phyloP scores from a whole-genome alignment of 2,329 filamentous ascomycete species.

The Penicillium sp. region DNA sequence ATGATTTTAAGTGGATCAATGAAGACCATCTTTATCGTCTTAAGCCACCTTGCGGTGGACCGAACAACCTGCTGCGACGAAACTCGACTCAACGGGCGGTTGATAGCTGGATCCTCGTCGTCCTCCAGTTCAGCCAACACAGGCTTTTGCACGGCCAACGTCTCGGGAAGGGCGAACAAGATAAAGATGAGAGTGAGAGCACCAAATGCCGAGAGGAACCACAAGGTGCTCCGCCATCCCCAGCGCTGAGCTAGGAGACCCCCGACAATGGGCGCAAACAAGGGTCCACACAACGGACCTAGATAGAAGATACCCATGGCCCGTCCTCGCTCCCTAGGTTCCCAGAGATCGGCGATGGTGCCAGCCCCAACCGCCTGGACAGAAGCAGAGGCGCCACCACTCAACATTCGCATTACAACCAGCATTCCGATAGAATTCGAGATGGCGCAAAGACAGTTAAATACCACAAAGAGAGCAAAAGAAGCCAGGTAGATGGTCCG shows the following conservation, averaged over 20 bases:
- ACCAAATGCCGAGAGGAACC: constrained; percentile 73
- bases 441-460: constrained; percentile 67
- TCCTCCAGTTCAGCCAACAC: constrained; percentile 31
- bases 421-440: constrained; percentile 72
- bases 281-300: constrained; percentile 71
- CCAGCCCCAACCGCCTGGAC: constrained; percentile 82
- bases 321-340: constrained; percentile 66
- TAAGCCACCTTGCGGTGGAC: constrained; percentile 55
- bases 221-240: constrained; percentile 75
- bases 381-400: constrained; percentile 74
- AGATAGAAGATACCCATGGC: constrained; percentile 87
- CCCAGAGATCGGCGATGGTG: constrained; percentile 80
- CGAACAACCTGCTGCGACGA: constrained; percentile 64
- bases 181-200: constrained; percentile 45
- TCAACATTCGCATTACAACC: constrained; percentile 70
- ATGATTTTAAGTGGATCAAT: constrained; percentile 72
- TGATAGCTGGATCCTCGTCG: constrained; percentile 23
- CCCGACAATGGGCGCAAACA: constrained; percentile 74
- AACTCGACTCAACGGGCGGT: constrained; percentile 49
- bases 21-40: constrained; percentile 60
- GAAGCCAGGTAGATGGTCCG: constrained; percentile 76
- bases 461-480: constrained; percentile 70
- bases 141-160: constrained; percentile 33
- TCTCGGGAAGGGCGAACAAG: constrained; percentile 49
- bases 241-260: constrained; percentile 68